Percentiles rank a stretch among this genome's conserved stretches.
Conservation (phyloP, 2,329 filamentous ascomycete species). For the Penicillium crustosum region DNA sequence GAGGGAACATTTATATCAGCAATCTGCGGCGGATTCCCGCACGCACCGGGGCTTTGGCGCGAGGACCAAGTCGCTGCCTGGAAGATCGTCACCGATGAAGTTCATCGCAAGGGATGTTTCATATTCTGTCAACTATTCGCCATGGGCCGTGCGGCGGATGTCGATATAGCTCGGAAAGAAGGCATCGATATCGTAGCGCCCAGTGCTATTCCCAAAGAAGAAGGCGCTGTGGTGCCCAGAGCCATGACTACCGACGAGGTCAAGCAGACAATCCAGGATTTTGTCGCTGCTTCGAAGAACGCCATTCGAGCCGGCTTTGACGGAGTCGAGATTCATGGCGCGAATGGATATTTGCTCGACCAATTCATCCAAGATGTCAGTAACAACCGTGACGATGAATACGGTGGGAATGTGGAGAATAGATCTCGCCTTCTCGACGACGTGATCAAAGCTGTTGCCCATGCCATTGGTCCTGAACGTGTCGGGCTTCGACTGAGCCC, state of each 20-base stretch:
- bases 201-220: background rate
- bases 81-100: background rate
- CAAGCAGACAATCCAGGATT: slow-evolving; percentile 39
- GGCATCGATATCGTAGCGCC: background rate
- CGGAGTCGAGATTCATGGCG: slow-evolving; percentile 50
- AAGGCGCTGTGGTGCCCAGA: background rate
- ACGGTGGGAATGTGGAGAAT: slow-evolving; percentile 51
- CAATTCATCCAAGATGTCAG: slow-evolving; percentile 50
- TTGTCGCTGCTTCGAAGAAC: slow-evolving; percentile 45
- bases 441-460: slow-evolving; percentile 45
- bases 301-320: slow-evolving; percentile 56
- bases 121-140: background rate
- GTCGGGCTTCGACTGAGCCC: slow-evolving; percentile 46
- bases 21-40: slow-evolving; percentile 42
- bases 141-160: background rate
- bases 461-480: slow-evolving; percentile 44
- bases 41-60: background rate
- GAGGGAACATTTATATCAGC: slow-evolving; percentile 56
- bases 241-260: slow-evolving; percentile 44
- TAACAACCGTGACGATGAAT: slow-evolving; percentile 51
- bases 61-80: background rate
- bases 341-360: slow-evolving; percentile 52
- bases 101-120: background rate
- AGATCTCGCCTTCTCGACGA: slow-evolving; percentile 55
- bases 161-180: background rate